Base-by-base conservation (phyloP, 2,329 filamentous ascomycete genomes). In the Ascochyta rabiei region DNA sequence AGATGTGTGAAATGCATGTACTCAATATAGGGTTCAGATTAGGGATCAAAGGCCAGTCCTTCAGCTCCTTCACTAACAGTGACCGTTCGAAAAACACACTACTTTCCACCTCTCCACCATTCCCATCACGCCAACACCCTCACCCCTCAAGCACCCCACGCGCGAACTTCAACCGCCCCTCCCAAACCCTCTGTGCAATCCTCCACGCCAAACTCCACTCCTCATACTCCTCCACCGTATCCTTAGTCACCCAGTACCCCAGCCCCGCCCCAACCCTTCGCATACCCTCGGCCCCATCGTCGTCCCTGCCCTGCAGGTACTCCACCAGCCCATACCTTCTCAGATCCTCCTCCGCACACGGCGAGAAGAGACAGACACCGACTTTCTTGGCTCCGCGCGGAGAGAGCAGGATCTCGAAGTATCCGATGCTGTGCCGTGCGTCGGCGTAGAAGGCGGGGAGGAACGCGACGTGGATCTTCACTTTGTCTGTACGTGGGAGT, bases 401-500 rank as follows among this genome's bases (percentile, higher is more conserved):
- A 6, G 35, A 38, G 3, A n/a, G 28, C 0, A n/a, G 5, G 23
- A 53, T 6, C 1, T 30, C 12, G 26, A 54, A 67, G 40, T 49
- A 67, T 0, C 59, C 64, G 3, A 68, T 3, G 0, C 59, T 60
- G 33, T 68, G 63, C 1, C 55, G 33, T 1, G 35, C 47, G 26
- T 65, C 57, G 10, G 21, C 5, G 44, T 65, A 68, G 45, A 62
- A 68, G 0, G 50, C 3, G 0, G 67, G 67, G 0, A 68, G 13
- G 48, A 69, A 68, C 0, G 57, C 30, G 2, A 67, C 15, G 0
- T 18, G 47, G 31, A 67, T 50, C 0, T 12, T 1, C 0, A 21
- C 19, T 9, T 62, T 55, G 12, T 9, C 18, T 0, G 23, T 5
- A 6, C 38, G 15, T 13, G 19, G 31, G 4, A 23, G n/a, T n/a